A percentile compares a stretch with the other conserved stretches of the same genome.
phyloP scores from a whole-genome alignment of 2,329 filamentous ascomycete genomes.

The Colletotrichum kahawae region DNA sequence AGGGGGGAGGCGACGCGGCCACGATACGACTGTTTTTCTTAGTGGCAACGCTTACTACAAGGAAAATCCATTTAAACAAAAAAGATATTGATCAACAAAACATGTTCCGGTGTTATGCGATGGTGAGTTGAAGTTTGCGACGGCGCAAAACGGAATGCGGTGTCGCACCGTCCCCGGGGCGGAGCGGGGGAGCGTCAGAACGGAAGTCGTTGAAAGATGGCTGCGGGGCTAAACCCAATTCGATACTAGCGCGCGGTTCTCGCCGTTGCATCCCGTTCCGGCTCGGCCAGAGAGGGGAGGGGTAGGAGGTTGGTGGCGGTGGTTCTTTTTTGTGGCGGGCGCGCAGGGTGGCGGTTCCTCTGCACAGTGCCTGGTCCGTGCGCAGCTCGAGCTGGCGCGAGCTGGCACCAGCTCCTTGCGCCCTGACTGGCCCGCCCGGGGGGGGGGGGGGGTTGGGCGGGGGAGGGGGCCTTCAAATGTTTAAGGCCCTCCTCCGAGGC shows the following conservation, averaged over 20 bases:
- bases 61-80: background rate
- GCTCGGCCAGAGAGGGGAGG: background rate
- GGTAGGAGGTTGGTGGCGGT: background rate
- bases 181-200: background rate
- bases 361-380: background rate
- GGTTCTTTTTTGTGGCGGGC: background rate
- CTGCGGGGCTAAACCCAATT: background rate
- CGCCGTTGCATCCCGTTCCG: constrained; percentile 24
- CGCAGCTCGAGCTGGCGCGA: background rate
- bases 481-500: background rate
- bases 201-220: constrained; percentile 20
- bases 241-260: constrained; percentile 16
- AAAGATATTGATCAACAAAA: background rate
- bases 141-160: background rate
- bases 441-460: no score
- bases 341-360: background rate
- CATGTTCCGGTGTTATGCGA: background rate
- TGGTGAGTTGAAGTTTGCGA: background rate
- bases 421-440: background rate
- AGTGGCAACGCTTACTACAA: constrained; percentile 3
- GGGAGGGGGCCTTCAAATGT: background rate
- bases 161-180: background rate
- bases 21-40: constrained; percentile 14
- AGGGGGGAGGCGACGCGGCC: background rate
- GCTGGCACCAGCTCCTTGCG: background rate